Conservation (phyloP, 192 early-diverging fungal genomes). For the Oehlia diaphana region DNA sequence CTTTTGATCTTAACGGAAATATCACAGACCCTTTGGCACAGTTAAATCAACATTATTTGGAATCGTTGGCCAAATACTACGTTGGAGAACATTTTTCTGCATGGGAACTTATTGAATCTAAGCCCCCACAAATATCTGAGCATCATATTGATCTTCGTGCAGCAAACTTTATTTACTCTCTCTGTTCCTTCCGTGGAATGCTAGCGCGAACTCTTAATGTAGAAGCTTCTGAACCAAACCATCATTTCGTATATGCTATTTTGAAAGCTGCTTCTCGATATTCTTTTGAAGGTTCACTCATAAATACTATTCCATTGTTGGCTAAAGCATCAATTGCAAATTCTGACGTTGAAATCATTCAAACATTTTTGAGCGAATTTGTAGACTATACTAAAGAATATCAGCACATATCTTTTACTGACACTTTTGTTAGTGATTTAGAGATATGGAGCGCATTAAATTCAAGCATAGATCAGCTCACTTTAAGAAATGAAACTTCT, state of each 20-base stretch:
- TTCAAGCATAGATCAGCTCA: neutral
- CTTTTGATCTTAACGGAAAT: neutral
- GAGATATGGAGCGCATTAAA: constrained; percentile 13
- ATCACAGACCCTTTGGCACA: constrained; percentile 3
- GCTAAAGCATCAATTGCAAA: neutral
- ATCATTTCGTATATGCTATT: neutral
- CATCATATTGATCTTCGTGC: constrained; percentile 1
- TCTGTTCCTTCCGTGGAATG: neutral
- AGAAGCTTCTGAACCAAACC: neutral
- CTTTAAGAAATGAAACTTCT: neutral
- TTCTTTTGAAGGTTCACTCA: neutral
- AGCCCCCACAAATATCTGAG: neutral
- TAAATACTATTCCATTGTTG: neutral
- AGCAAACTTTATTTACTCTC: neutral
- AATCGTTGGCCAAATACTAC: neutral
- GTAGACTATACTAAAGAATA: neutral
- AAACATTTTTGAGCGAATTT: constrained; percentile 8
- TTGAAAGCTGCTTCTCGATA: neutral
- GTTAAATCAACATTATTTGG: constrained; percentile 17
- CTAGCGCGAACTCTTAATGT: neutral
- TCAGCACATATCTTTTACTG: constrained; percentile 3
- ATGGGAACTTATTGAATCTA: constrained; percentile 13
- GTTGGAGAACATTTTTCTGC: neutral
- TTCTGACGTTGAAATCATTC: neutral
- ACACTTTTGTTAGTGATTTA: constrained; percentile 13